A percentile compares a stretch with the other conserved stretches of the same genome.
Conservation (phyloP, 1,284 basidiomycete species). For the Sanghuangporus sanghuang region DNA sequence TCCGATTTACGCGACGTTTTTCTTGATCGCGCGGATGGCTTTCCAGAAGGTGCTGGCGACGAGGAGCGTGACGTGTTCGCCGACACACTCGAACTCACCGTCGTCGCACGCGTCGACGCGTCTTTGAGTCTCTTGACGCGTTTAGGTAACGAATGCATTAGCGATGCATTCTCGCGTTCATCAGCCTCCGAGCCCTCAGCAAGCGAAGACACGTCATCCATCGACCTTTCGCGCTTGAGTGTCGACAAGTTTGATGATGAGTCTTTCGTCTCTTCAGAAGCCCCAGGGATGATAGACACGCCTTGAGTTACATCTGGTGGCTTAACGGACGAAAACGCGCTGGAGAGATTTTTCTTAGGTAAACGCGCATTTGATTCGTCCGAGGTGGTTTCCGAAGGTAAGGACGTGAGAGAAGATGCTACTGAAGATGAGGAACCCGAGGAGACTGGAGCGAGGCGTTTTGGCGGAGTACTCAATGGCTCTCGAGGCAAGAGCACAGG, state of each 20-base stretch:
- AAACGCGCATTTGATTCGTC: background rate
- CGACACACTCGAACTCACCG: background rate
- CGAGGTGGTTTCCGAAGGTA: background rate
- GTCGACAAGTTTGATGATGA: background rate
- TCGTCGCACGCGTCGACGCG: background rate
- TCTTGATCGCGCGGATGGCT: background rate
- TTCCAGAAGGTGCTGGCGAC: background rate
- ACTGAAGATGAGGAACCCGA: background rate
- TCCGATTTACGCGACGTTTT: background rate
- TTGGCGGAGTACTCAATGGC: background rate
- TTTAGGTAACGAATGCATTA: background rate
- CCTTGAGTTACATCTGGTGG: background rate
- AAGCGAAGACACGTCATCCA: background rate
- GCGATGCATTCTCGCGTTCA: background rate
- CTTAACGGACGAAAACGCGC: background rate
- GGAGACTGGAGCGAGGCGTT: background rate
- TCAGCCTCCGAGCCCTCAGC: background rate
- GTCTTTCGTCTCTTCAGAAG: background rate
- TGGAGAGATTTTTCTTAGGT: constrained; percentile 3
- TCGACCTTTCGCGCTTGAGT: background rate
- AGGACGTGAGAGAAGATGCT: background rate
- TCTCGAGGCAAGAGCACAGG: background rate
- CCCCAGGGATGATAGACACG: background rate
- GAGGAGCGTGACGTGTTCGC: background rate
- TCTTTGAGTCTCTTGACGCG: background rate